A percentile compares a stretch with the other conserved stretches of the same genome.
Evolutionary conservation across 2,329 filamentous ascomycete species (phyloP).

Genomic region (Cercospora sesami): DNA sequence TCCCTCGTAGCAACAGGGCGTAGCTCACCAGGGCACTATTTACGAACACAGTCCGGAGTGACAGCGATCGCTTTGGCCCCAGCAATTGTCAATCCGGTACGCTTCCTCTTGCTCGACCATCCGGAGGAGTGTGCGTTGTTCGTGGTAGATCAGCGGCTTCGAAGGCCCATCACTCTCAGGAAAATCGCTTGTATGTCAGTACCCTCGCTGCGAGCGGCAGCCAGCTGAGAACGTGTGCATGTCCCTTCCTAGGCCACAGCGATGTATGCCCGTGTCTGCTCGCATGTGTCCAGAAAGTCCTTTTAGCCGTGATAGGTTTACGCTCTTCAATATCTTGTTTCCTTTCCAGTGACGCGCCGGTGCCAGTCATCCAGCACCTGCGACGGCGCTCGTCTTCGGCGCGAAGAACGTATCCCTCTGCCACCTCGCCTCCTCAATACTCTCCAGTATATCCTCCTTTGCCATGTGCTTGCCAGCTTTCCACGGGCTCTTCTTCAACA

Average conservation of each 20-base stretch:
- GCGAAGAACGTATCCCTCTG: constrained; percentile 72
- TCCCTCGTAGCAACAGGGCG: background rate
- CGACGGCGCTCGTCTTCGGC: background rate
- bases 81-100: too few species aligned
- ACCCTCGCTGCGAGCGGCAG: background rate
- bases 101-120: background rate
- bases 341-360: background rate
- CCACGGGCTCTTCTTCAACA: constrained; percentile 62
- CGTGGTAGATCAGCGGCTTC: background rate
- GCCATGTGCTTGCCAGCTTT: constrained; percentile 83
- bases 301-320: background rate
- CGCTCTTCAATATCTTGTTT: background rate
- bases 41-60: too few species aligned
- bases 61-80: too few species aligned
- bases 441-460: constrained; percentile 87
- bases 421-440: constrained; percentile 85
- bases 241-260: background rate
- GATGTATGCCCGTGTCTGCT: background rate
- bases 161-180: background rate
- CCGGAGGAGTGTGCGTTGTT: background rate
- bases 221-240: background rate
- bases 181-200: background rate
- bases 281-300: background rate
- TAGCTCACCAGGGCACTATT: too few species aligned
- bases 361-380: constrained; percentile 8